These are phyloP conservation scores for Nidularia pulvinata DNA, from an alignment of 768 basidiomycete genomes.

Conservation along the genomic window DNA sequence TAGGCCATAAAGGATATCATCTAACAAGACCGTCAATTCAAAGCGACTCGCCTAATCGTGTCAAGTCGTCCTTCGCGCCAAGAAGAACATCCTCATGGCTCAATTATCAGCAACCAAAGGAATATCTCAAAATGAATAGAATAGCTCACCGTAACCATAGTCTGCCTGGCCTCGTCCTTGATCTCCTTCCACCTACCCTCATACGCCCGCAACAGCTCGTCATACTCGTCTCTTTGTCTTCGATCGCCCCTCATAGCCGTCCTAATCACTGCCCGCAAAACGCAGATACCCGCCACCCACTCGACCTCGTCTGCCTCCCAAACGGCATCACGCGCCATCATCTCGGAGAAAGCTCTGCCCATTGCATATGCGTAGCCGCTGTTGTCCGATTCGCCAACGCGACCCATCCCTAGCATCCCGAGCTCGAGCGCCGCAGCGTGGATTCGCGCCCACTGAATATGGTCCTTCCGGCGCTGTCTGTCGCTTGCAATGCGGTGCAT, in stretches of 20 bases:
- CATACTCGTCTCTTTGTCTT: conserved; percentile 51
- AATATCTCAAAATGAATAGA: neutral
- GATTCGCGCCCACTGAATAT: conserved; percentile 68
- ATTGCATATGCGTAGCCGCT: conserved; percentile 41
- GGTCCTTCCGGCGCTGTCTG: conserved; percentile 59
- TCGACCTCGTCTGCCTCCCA: conserved; percentile 70
- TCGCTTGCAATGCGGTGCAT: conserved; percentile 64
- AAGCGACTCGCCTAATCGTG: conserved; percentile 32
- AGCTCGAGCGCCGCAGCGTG: conserved; percentile 66
- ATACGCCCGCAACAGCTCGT: conserved; percentile 52
- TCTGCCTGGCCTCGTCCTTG: conserved; percentile 64
- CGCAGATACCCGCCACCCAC: conserved; percentile 66
- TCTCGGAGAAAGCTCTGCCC: conserved; percentile 51
- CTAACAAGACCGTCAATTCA: neutral
- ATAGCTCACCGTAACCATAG: conserved; percentile 54
- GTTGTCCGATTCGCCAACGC: conserved; percentile 33
- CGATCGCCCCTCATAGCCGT: conserved; percentile 46
- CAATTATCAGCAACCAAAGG: neutral
- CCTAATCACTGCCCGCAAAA: conserved; percentile 56
- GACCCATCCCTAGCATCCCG: conserved; percentile 45
- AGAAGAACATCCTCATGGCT: conserved; percentile 44
- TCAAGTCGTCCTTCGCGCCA: conserved; percentile 51
- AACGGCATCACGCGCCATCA: conserved; percentile 63
- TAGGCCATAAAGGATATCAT: neutral
- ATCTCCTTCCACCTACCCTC: conserved; percentile 74